phyloP scores from a whole-genome alignment of 805 yeast species.

The Teunomyces pallodes region DNA sequence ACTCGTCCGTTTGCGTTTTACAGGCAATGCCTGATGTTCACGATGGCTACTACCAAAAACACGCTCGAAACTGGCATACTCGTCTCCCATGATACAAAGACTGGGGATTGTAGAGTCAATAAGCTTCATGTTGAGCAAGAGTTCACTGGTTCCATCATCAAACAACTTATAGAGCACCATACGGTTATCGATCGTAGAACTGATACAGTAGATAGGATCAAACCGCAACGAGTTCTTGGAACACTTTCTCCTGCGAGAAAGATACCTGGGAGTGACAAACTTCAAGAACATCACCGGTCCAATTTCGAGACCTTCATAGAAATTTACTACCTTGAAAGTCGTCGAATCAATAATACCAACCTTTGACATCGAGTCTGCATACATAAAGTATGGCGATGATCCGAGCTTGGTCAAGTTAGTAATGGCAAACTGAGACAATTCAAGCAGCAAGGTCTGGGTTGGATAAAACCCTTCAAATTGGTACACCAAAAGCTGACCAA shows the following conservation, averaged over 20 bases:
- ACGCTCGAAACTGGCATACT: constrained; percentile 6
- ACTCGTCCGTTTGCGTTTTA: constrained; percentile 1
- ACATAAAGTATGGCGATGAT: constrained; percentile 17
- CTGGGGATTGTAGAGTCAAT: constrained; percentile 13
- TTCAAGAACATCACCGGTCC: constrained; percentile 19
- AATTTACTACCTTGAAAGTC: constrained; percentile 11
- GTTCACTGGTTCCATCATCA: constrained; percentile 16
- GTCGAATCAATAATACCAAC: constrained; percentile 24
- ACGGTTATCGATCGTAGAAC: constrained; percentile 20
- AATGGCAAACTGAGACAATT: constrained; percentile 26
- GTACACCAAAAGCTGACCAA: constrained; percentile 26
- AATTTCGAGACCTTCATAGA: constrained; percentile 20
- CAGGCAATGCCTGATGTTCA: not conserved
- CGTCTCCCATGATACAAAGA: constrained; percentile 7
- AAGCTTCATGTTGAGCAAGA: constrained; percentile 14
- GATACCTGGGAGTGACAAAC: constrained; percentile 10
- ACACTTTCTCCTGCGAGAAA: constrained; percentile 5
- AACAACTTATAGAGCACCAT: constrained; percentile 21
- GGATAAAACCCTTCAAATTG: constrained; percentile 15
- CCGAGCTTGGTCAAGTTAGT: constrained; percentile 14
- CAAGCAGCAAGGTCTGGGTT: constrained; percentile 7
- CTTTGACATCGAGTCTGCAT: constrained; percentile 29
- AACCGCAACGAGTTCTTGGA: constrained; percentile 11
- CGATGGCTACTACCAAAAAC: constrained; percentile 8
- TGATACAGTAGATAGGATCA: constrained; percentile 22